A percentile compares a stretch with the other conserved stretches of the same genome.
These are phyloP conservation scores for Spiraea crenata DNA, from an alignment of 331 rosid species.

Conservation along the genomic window DNA sequence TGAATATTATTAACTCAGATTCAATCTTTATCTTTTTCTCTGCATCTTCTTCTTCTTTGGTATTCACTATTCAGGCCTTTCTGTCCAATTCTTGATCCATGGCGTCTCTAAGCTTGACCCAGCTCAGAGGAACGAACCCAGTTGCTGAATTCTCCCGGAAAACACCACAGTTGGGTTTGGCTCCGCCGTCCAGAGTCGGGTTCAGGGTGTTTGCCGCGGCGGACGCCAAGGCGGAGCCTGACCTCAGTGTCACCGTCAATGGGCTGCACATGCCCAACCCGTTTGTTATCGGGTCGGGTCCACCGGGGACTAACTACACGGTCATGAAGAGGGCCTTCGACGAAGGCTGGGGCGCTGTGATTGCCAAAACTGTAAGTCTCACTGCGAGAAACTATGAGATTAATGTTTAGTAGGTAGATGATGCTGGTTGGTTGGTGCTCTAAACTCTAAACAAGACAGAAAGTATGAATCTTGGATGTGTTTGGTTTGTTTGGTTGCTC, in stretches of 20 bases:
- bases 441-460: background rate
- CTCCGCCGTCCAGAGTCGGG: constrained; percentile 50
- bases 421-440: background rate
- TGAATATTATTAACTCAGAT: constrained; percentile 40
- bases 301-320: constrained; percentile 95
- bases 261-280: constrained; percentile 92
- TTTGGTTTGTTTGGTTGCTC: background rate
- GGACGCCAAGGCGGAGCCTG: constrained; percentile 63
- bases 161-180: constrained; percentile 27
- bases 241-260: constrained; percentile 84
- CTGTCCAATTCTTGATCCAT: constrained; percentile 31
- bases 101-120: constrained; percentile 67
- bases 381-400: background rate
- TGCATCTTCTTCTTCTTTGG: background rate
- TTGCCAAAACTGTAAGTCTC: constrained; percentile 88
- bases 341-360: constrained; percentile 99
- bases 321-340: constrained; percentile 98
- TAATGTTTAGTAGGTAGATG: background rate
- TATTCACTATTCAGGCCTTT: background rate
- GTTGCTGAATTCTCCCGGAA: constrained; percentile 45
- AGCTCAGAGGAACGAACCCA: constrained; percentile 47
- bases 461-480: background rate
- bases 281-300: constrained; percentile 94
- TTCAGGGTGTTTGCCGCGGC: constrained; percentile 70
- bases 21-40: constrained; percentile 24